Evolutionary conservation across 2,329 filamentous ascomycete genomes (phyloP).

Genomic region (Sphaerostilbella broomeana): DNA sequence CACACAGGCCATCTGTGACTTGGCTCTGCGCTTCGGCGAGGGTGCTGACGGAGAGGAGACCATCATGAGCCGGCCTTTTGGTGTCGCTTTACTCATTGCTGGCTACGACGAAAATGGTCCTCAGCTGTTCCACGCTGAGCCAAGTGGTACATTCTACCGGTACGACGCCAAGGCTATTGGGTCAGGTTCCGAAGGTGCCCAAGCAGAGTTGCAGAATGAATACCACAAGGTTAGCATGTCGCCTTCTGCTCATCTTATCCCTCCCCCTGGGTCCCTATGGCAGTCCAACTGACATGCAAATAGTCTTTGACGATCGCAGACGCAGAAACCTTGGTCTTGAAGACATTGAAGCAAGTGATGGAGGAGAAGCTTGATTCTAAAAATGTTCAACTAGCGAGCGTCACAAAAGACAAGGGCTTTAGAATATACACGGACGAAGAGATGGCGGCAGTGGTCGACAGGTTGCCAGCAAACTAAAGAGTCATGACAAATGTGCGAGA

Average conservation of each 20-base stretch:
- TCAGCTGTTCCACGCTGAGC: slow-evolving; percentile 95
- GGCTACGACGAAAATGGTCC: slow-evolving; percentile 97
- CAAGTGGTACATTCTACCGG: slow-evolving; percentile 95
- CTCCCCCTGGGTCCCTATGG: neutral
- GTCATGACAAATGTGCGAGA: slow-evolving; percentile 12
- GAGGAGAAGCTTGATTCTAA: slow-evolving; percentile 99
- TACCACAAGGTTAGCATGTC: slow-evolving; percentile 69
- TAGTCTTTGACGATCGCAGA: slow-evolving; percentile 84
- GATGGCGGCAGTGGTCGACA: slow-evolving; percentile 87
- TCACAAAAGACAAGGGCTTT: slow-evolving; percentile 96
- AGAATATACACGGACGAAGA: slow-evolving; percentile 97
- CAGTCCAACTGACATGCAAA: slow-evolving; percentile 11
- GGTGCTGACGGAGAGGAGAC: slow-evolving; percentile 96
- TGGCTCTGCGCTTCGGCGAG: slow-evolving; percentile 93
- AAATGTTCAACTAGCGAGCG: slow-evolving; percentile 96
- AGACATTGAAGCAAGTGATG: slow-evolving; percentile 99
- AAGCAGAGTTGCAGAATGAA: slow-evolving; percentile 96
- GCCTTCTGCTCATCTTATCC: neutral
- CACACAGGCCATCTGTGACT: slow-evolving; percentile 96
- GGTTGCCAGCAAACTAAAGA: slow-evolving; percentile 60
- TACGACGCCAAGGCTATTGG: slow-evolving; percentile 99
- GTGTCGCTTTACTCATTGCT: slow-evolving; percentile 91
- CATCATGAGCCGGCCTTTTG: slow-evolving; percentile 96
- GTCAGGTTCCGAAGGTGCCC: slow-evolving; percentile 92
- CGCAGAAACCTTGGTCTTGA: slow-evolving; percentile 89